Conservation (phyloP, 176 grass and related monocot species). For the Saccharum spontaneum region DNA sequence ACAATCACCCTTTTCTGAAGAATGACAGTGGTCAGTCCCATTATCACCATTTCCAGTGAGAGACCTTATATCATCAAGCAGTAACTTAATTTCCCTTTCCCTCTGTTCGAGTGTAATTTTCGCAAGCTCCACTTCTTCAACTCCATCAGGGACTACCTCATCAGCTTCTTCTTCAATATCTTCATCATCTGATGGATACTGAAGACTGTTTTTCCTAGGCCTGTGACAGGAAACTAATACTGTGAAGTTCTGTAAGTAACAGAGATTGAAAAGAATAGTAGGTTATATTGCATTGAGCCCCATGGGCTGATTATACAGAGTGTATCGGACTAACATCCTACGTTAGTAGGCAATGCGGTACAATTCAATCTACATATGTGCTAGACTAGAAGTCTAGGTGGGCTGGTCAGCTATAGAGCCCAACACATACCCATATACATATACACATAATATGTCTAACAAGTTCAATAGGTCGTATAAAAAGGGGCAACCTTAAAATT, state of each 20-base stretch:
- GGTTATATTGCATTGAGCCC: too few species aligned
- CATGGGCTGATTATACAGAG: too few species aligned
- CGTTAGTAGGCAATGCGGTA: too few species aligned
- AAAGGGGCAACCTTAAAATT: slow-evolving; percentile 17
- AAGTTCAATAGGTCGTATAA: slow-evolving; percentile 3
- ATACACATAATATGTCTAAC: too few species aligned
- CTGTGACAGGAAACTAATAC: slow-evolving; percentile 42
- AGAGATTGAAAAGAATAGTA: too few species aligned
- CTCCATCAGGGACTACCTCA: slow-evolving; percentile 98
- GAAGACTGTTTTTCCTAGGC: slow-evolving; percentile 91
- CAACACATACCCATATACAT: too few species aligned
- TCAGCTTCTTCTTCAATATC: slow-evolving; percentile 98
- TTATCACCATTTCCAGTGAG: slow-evolving; percentile 55
- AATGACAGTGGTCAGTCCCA: slow-evolving; percentile 49
- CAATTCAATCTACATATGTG: too few species aligned
- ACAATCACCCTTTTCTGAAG: slow-evolving; percentile 57
- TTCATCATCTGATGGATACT: slow-evolving; percentile 95
- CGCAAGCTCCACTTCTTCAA: slow-evolving; percentile 98
- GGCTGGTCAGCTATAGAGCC: too few species aligned
- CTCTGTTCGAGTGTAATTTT: slow-evolving; percentile 83
- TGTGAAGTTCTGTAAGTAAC: background rate
- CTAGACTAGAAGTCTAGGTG: too few species aligned
- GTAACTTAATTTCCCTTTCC: slow-evolving; percentile 88
- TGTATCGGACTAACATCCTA: too few species aligned
- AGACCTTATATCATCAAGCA: slow-evolving; percentile 93